Evolutionary conservation across 1,139 yeast species (phyloP), one percentile per base, ranked within the genome.

Genomic region (Nakaseomyces delphensis): DNA sequence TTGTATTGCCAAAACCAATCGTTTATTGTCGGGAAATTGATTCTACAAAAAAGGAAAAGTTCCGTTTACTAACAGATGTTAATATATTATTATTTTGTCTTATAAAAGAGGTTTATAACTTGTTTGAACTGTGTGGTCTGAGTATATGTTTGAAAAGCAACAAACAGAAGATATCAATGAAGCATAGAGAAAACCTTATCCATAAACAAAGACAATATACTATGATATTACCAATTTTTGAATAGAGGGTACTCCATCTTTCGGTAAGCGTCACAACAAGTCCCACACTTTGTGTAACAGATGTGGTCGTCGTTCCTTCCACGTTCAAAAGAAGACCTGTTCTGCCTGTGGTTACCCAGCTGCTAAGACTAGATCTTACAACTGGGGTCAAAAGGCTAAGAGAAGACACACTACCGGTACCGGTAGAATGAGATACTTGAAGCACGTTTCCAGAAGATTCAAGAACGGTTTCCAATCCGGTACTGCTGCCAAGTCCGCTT

Each of bases 401-500:
- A 86, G 98, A 86, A 87, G 99, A 85, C 83, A 85, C 76, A 91
- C 99, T 64, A 89, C 97, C 63, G 99, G 99, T 78, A 82, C 97
- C 71, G 99, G 99, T 74, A 94, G 99, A 78, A 87, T 87, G 95
- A 77, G 91, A 72, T 79, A 91, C 86, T 81, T 93, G 74, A 91
- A 89, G 80, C 83, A 80, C 74, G 95, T 91, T 64, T 73, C 93
- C 63, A 86, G 96, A 80, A 85, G 89, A 79, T 91, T 89, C 83
- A 86, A 87, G 84, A 89, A 91, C 80, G 95, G 91, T 70, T 91
- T 91, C 96, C 96, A 86, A 76, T 69, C 91, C 62, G 87, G 87
- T 70, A 75, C 72, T 64, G 84, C 85, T 39, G 36, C 40, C 19
- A 42, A 53, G 41, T 50, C 59, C 42, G 58, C 56, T 49, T 55